Evolutionary conservation across 2,329 filamentous ascomycete genomes (phyloP).

Genomic region (Colletotrichum karsti): DNA sequence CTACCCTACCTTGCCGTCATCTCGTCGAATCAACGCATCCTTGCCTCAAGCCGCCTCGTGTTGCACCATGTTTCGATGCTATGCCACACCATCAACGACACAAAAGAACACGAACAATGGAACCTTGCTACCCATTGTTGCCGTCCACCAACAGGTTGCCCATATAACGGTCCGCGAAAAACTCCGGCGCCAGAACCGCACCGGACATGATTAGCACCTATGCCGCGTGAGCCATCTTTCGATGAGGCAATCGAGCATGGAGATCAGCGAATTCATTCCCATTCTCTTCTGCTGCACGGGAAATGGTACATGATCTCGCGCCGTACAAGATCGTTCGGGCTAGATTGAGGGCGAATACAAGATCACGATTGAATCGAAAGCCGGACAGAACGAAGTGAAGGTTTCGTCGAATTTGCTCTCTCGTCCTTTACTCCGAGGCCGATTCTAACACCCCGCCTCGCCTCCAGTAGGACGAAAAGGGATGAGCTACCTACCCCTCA

Average conservation of each 20-base stretch:
- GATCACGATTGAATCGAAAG: neutral
- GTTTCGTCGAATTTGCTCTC: neutral
- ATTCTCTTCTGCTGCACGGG: neutral
- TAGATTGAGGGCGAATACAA: neutral
- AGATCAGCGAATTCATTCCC: neutral
- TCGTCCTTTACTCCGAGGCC: neutral
- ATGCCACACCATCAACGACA: neutral
- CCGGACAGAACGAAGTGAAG: neutral
- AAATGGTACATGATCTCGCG: neutral
- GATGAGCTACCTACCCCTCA: slow-evolving; percentile 1
- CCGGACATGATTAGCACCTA: neutral
- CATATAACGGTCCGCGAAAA: neutral
- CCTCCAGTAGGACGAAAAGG: neutral
- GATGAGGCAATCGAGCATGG: neutral
- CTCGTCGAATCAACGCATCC: neutral
- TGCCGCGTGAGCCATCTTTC: neutral
- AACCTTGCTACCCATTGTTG: neutral
- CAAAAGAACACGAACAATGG: neutral
- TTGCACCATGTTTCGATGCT: neutral
- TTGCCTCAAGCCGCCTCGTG: neutral
- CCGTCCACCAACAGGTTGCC: neutral
- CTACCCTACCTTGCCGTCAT: neutral
- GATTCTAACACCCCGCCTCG: neutral
- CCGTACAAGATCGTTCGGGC: neutral
- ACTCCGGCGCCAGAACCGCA: neutral